Evolutionary conservation across 2,329 filamentous ascomycete species (phyloP), one percentile per base, ranked within the genome.

Genomic region (Beauveria pseudobassiana): DNA sequence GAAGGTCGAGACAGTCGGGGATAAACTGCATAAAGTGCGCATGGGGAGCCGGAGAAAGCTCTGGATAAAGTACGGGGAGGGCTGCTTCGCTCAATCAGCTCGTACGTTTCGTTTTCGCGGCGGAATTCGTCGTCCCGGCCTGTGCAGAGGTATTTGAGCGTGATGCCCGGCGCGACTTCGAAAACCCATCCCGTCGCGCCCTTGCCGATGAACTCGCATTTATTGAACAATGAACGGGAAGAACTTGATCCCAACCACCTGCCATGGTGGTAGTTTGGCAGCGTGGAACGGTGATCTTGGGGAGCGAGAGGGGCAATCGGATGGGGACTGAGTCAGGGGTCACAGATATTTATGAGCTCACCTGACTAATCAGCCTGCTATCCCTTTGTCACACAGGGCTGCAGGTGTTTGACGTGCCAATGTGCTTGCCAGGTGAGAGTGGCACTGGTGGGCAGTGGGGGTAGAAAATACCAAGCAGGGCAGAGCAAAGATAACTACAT

Each of bases 101-200:
- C 58, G 49, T 53, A 60, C 14, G 7, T 53, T 34, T 60, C 28
- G 49, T 53, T 46, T 14, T 60, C 28, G 49, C 26, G 58, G 58
- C 58, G 49, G 20, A 60, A 53, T 8, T 60, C 58, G 10, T 53
- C 40, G 8, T 10, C 2, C 4, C 40, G 58, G 40, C 58, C 58
- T 24, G 40, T 10, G 48, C 24, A n/a, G 40, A 53, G 24, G 9
- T 18, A 46, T 40, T 60, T 48, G 20, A 53, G 48, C 3, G 58
- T n/a, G 48, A 60, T 53, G 26, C 58, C 49, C 2, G 58, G 58
- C 5, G 58, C 24, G 14, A 38, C 49, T 48, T 60, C n/a, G 14
- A 52, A 53, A 14, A 60, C 58, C 48, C 40, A 60, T 38, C 49
- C 49, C n/a, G 49, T 60, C 6, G 58, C 49, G 49, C 58, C 49